These are phyloP conservation scores for Tuber melanosporum DNA, from an alignment of 495 filamentous ascomycete genomes.

Conservation along the genomic window DNA sequence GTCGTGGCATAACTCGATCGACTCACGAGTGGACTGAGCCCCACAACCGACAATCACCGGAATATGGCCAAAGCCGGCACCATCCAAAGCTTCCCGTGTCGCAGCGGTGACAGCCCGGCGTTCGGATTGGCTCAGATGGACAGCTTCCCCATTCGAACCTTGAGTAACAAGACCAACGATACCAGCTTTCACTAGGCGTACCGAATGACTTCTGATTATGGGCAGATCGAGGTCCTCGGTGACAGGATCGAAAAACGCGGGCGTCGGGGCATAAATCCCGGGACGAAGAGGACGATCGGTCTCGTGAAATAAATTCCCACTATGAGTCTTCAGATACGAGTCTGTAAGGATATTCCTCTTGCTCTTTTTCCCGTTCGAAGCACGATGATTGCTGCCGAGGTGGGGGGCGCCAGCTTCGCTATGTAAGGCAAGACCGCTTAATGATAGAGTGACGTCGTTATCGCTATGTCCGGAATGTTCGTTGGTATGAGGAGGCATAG, in stretches of 20 bases:
- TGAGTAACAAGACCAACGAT: conserved; percentile 76
- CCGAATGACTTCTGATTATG: conserved; percentile 67
- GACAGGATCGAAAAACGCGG: conserved; percentile 78
- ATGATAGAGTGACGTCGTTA: conserved; percentile 22
- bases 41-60: conserved; percentile 83
- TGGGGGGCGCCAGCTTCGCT: conserved; percentile 33
- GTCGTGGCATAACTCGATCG: conserved; percentile 71
- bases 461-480: conserved; percentile 23
- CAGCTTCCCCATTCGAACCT: conserved; percentile 85
- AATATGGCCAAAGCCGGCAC: conserved; percentile 58
- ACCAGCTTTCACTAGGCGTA: conserved; percentile 73
- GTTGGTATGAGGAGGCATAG: conserved; percentile 39
- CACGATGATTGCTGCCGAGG: conserved; percentile 14
- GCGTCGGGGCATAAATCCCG: conserved; percentile 83
- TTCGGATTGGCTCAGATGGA: conserved; percentile 67
- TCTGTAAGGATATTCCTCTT: conserved; percentile 14
- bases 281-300: conserved; percentile 59
- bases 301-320: conserved; percentile 17
- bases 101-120: conserved; percentile 62
- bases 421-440: conserved; percentile 28
- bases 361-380: conserved; percentile 21
- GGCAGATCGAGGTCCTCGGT: conserved; percentile 74
- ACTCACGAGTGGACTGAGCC: conserved; percentile 78
- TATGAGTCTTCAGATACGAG: background rate
- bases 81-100: conserved; percentile 69